Evolutionary conservation across 768 basidiomycete genomes (phyloP), one percentile per base, ranked within the genome.

Genomic region (Tephrocybe sp.): DNA sequence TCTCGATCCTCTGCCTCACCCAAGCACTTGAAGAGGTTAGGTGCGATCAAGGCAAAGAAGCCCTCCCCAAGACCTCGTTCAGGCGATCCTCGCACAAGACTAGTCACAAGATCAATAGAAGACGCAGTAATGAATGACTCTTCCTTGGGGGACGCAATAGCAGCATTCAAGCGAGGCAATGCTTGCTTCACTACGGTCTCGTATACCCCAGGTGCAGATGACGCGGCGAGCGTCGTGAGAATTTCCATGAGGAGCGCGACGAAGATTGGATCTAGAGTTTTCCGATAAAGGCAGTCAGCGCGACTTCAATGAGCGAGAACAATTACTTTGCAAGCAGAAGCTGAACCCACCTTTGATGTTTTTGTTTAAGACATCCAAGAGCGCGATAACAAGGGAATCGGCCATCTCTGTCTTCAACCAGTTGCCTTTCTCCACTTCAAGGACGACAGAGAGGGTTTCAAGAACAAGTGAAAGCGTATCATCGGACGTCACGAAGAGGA

Each of bases 381-480:
- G 69, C 3, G 85, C 83, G 10, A 76, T 63, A 9, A 86, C 82
- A 17, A 98, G 71, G 0, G 85, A 79, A 5, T 71, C 71, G 0
- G 89, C 84, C 43, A 90, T 73, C 4, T 87, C 84, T 0, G 66
- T 59, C 10, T 85, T 83, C 23, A 92, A 65, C 91, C 91, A 93
- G 39, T 74, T 77, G 48, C 83, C 81, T 36, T 83, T 77, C 38
- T 87, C 83, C 6, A 93, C 80, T 39, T 85, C 80, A 3, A 96
- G 72, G 3, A 92, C 80, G 10, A 88, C 86, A 7, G 88, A 82
- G 43, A 98, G 72, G 0, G 94, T 85, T 60, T 96, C 93, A 13
- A 98, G 72, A 31, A 97, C 84, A 5, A 98, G 79, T 12, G 89
- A 85, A 11, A 98, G 77, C 0, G 92, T 92, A 56, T 98, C 94